A percentile compares a stretch with the other conserved stretches of the same genome.
phyloP scores from a whole-genome alignment of 108 stramenopile species.

The Mayamaea pseudoterrestris region DNA sequence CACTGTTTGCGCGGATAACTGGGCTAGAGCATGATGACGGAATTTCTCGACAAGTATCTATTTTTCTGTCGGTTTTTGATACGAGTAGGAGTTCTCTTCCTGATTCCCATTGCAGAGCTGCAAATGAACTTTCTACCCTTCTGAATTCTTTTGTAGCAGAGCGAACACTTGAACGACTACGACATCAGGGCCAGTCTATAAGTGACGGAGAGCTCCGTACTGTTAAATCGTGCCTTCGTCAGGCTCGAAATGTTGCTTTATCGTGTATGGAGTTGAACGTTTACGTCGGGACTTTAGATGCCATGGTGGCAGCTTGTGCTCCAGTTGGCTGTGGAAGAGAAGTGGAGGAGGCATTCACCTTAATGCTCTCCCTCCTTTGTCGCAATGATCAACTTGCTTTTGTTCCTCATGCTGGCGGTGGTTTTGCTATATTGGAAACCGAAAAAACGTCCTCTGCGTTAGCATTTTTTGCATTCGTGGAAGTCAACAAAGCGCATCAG shows the following conservation, averaged over 20 bases:
- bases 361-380: slow-evolving; percentile 13
- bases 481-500: slow-evolving; percentile 12
- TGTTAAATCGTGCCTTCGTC: slow-evolving; percentile 37
- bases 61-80: too few relatives aligned
- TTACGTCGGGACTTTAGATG: slow-evolving; percentile 33
- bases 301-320: slow-evolving; percentile 40
- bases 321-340: slow-evolving; percentile 42
- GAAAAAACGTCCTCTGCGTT: slow-evolving; percentile 2
- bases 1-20: too few relatives aligned
- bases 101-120: slow-evolving; percentile 5
- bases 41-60: too few relatives aligned
- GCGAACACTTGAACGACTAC: slow-evolving; percentile 50
- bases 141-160: slow-evolving; percentile 52
- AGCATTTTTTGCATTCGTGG: slow-evolving; percentile 49
- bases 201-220: slow-evolving; percentile 26
- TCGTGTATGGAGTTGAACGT: slow-evolving; percentile 40
- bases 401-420: slow-evolving; percentile 7
- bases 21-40: too few relatives aligned
- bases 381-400: slow-evolving; percentile 9
- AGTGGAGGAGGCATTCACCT: slow-evolving; percentile 34
- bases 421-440: slow-evolving; percentile 10
- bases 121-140: too few relatives aligned
- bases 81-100: too few relatives aligned
- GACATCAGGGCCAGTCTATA: slow-evolving; percentile 18
- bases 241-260: slow-evolving; percentile 30